Evolutionary conservation across 306 rosid genomes (phyloP).

Genomic region (Casuarina glauca): DNA sequence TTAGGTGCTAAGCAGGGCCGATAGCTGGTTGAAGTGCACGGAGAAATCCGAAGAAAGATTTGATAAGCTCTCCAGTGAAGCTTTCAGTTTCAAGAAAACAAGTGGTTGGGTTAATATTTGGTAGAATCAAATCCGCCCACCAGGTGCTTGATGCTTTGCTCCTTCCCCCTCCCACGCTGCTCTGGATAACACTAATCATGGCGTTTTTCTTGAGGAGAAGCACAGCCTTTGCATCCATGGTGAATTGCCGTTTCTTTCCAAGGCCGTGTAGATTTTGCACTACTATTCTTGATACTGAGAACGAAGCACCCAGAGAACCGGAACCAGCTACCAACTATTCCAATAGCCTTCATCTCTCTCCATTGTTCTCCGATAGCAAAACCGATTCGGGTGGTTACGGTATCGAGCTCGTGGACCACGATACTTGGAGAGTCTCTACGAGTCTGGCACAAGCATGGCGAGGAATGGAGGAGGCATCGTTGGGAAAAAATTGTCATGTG

Average conservation of each 20-base stretch:
- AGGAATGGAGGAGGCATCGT: conserved; percentile 25
- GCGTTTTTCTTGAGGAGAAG: conserved; percentile 40
- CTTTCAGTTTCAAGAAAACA: neutral
- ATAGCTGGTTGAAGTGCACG: too few relatives aligned
- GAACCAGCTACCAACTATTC: conserved; percentile 32
- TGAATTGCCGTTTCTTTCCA: conserved; percentile 28
- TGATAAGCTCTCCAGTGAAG: neutral
- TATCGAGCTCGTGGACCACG: conserved; percentile 68
- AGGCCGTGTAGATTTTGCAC: conserved; percentile 30
- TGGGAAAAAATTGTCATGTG: conserved; percentile 19
- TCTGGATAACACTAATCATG: conserved; percentile 5
- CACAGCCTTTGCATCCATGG: conserved; percentile 18
- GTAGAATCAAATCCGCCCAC: neutral
- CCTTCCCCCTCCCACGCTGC: neutral
- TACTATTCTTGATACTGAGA: conserved; percentile 27
- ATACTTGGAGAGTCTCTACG: conserved; percentile 68
- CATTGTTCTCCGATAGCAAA: conserved; percentile 43
- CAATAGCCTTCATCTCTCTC: conserved; percentile 45
- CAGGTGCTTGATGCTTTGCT: conserved; percentile 35
- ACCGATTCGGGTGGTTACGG: conserved; percentile 40
- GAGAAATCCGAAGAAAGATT: neutral
- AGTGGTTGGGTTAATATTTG: neutral
- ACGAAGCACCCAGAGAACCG: conserved; percentile 17
- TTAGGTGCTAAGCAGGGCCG: too few relatives aligned
- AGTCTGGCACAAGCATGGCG: conserved; percentile 66